phyloP scores from a whole-genome alignment of 2,329 filamentous ascomycete genomes.

The Ophiostoma populinum region DNA sequence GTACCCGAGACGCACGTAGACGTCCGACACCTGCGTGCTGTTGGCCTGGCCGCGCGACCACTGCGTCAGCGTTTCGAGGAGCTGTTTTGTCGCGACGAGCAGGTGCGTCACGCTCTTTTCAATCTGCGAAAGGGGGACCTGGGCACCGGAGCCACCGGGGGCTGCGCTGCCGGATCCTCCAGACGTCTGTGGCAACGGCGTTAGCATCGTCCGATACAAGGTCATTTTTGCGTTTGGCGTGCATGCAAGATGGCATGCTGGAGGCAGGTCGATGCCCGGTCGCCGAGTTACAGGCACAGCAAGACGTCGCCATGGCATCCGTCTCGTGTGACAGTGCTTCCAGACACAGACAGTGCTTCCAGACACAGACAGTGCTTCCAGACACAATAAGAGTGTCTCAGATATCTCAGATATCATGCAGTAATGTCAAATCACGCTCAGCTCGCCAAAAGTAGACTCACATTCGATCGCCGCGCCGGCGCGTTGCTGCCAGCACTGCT shows the following conservation, averaged over 20 bases:
- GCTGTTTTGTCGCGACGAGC: constrained; percentile 90
- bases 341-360: too few species aligned
- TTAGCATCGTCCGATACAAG: constrained; percentile 6
- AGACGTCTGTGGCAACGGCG: constrained; percentile 2
- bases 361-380: too few species aligned
- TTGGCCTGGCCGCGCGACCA: constrained; percentile 90
- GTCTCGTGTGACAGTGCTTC: too few species aligned
- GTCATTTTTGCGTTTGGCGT: background rate
- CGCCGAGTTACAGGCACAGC: too few species aligned
- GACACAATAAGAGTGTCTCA: too few species aligned
- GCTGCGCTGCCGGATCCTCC: constrained; percentile 35
- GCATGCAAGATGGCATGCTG: background rate
- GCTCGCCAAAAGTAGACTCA: constrained; percentile 31
- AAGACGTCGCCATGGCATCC: too few species aligned
- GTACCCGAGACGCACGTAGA: constrained; percentile 92
- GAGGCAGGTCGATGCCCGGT: background rate
- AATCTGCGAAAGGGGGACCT: constrained; percentile 74
- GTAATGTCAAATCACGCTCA: too few species aligned
- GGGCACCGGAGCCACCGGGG: constrained; percentile 12
- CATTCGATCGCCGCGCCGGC: constrained; percentile 35
- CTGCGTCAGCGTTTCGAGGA: constrained; percentile 90
- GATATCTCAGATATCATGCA: too few species aligned
- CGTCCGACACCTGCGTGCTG: constrained; percentile 90
- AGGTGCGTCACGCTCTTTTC: constrained; percentile 98
- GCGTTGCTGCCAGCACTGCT: constrained; percentile 14